A percentile compares a stretch with the other conserved stretches of the same genome.
Conservation (phyloP, 2,329 filamentous ascomycete species). For the Ascochyta clinopodiicola region DNA sequence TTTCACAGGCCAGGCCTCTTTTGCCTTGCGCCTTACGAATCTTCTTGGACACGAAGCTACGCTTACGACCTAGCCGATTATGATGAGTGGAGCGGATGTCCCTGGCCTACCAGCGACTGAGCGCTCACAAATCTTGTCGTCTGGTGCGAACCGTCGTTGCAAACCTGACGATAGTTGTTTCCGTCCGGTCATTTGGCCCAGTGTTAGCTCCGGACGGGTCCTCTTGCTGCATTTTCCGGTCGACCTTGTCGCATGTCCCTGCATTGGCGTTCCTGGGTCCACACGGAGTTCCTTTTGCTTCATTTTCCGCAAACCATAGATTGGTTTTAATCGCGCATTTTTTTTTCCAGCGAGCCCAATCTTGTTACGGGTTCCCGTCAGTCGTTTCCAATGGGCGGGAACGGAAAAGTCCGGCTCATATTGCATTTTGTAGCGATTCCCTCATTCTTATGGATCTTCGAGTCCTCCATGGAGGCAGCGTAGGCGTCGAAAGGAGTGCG, state of each 20-base stretch:
- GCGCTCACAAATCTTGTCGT: slow-evolving; percentile 44
- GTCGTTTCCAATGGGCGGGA: slow-evolving; percentile 31
- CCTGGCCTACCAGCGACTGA: slow-evolving; percentile 26
- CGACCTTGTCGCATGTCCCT: slow-evolving; percentile 41
- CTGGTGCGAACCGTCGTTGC: slow-evolving; percentile 39
- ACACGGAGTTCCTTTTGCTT: slow-evolving; percentile 30
- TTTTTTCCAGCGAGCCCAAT: slow-evolving; percentile 36
- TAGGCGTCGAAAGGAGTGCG: slow-evolving; percentile 29
- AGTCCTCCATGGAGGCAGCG: slow-evolving; percentile 33
- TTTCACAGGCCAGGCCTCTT: slow-evolving; percentile 7
- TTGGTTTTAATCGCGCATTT: slow-evolving; percentile 41
- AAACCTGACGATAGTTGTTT: slow-evolving; percentile 30
- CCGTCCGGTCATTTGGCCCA: slow-evolving; percentile 25
- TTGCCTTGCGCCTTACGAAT: slow-evolving; percentile 40
- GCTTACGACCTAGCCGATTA: slow-evolving; percentile 42
- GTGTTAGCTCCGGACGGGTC: slow-evolving; percentile 39
- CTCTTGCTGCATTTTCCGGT: slow-evolving; percentile 44
- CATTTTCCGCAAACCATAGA: slow-evolving; percentile 35
- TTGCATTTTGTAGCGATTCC: slow-evolving; percentile 42
- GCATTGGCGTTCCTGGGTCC: slow-evolving; percentile 32
- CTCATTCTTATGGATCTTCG: slow-evolving; percentile 30
- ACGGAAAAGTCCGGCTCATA: slow-evolving; percentile 40
- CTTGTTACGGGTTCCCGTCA: slow-evolving; percentile 32
- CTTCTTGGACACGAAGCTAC: slow-evolving; percentile 45
- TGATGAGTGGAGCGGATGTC: slow-evolving; percentile 47